Evolutionary conservation across 1,284 basidiomycete species (phyloP).

Genomic region (Coniophora puteana): DNA sequence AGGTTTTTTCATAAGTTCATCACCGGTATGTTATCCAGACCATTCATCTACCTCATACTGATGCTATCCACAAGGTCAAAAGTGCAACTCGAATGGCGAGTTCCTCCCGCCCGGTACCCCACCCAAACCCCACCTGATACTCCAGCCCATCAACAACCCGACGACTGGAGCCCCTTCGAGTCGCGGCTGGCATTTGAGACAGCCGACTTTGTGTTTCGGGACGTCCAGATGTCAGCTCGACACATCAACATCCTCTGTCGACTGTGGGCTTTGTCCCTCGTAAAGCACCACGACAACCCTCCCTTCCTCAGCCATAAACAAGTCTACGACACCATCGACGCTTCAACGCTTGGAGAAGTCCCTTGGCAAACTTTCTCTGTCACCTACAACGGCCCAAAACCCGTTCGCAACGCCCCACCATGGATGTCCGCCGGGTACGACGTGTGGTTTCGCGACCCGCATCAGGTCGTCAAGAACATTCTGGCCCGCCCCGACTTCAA

Average conservation of each 20-base stretch:
- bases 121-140: too few species aligned
- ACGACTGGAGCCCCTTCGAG: conserved; percentile 9
- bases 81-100: too few species aligned
- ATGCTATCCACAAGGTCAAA: too few species aligned
- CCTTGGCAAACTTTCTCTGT: conserved; percentile 6
- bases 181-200: conserved; percentile 5
- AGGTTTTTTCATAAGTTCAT: too few species aligned
- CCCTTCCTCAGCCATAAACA: conserved; percentile 1
- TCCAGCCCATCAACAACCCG: too few species aligned
- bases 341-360: conserved; percentile 1
- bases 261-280: conserved; percentile 19
- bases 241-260: conserved; percentile 24
- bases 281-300: not conserved
- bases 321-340: conserved; percentile 6
- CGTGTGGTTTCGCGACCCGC: conserved; percentile 6
- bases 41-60: too few species aligned
- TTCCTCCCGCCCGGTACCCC: too few species aligned
- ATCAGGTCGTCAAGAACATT: conserved; percentile 22
- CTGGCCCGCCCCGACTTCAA: conserved; percentile 25
- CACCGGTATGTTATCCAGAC: too few species aligned
- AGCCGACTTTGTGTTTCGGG: conserved; percentile 13
- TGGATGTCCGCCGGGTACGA: conserved; percentile 6
- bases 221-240: conserved; percentile 19
- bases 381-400: not conserved
- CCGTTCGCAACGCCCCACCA: not conserved